A percentile compares a stretch with the other conserved stretches of the same genome.
Evolutionary conservation across 31 red algal genomes (phyloP).

Genomic region (Porphyra umbilicalis): DNA sequence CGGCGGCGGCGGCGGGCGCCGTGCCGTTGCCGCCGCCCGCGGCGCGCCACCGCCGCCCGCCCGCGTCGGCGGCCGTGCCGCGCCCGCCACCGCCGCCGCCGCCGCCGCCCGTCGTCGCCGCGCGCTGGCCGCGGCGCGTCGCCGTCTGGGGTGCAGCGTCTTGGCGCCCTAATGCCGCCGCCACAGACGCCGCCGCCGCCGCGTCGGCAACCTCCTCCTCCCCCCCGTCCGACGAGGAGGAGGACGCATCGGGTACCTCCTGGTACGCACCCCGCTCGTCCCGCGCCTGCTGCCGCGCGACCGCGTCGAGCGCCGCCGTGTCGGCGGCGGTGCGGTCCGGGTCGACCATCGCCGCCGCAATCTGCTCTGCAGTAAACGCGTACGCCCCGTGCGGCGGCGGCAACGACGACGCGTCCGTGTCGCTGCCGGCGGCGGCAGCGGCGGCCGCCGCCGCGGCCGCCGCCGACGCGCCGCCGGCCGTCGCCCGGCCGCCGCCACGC

Average conservation of each 20-base stretch:
- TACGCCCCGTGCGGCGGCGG: neutral
- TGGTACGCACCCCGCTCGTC: neutral
- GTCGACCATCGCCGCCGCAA: neutral
- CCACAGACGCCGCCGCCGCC: too few relatives aligned
- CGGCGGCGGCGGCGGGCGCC: neutral
- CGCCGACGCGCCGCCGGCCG: neutral
- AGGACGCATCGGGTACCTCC: neutral
- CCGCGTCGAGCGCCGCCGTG: neutral
- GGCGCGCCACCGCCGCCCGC: neutral
- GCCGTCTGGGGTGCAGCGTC: neutral
- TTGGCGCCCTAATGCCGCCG: too few relatives aligned
- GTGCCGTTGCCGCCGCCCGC: neutral
- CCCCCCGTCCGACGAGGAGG: neutral
- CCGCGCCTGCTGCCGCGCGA: neutral
- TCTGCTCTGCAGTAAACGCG: neutral
- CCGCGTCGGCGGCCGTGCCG: neutral
- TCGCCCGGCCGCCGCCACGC: neutral
- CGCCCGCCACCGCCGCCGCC: neutral
- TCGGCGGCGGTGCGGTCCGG: neutral
- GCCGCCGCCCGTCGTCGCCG: neutral
- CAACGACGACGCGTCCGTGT: neutral
- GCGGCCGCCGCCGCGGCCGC: neutral
- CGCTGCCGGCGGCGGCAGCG: neutral
- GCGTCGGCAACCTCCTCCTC: neutral
- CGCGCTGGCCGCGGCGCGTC: neutral